phyloP scores from a whole-genome alignment of 495 filamentous ascomycete genomes.

The Arthonia radiata region DNA sequence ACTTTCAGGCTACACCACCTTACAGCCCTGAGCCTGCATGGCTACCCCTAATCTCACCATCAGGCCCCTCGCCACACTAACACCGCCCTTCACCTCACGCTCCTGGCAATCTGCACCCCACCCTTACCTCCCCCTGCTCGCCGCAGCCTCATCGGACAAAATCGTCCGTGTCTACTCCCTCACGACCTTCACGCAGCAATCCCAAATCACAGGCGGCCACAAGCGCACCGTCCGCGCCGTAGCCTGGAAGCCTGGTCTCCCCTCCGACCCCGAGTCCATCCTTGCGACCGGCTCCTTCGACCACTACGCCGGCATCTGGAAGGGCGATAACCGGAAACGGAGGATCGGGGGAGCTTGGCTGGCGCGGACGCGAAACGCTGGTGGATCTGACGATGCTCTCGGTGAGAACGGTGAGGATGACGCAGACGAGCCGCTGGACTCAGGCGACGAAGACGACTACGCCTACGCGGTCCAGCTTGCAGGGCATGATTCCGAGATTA shows the following conservation, averaged over 20 bases:
- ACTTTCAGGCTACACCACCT: too few relatives aligned
- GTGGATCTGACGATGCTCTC: constrained; percentile 1
- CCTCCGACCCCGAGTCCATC: constrained; percentile 29
- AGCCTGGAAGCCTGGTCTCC: constrained; percentile 53
- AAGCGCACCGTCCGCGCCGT: constrained; percentile 57
- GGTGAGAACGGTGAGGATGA: constrained; percentile 6
- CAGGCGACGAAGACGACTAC: constrained; percentile 59
- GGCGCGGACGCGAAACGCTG: constrained; percentile 5
- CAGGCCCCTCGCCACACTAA: constrained; percentile 22
- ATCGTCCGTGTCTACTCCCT: constrained; percentile 75
- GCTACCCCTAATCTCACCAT: too few relatives aligned
- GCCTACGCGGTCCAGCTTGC: constrained; percentile 67
- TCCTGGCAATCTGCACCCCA: constrained; percentile 71
- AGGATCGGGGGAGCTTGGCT: constrained; percentile 1
- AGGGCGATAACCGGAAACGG: constrained; percentile 2
- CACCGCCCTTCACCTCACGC: constrained; percentile 45
- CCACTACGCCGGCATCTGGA: constrained; percentile 70
- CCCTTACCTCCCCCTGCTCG: constrained; percentile 65
- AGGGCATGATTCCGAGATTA: constrained; percentile 86
- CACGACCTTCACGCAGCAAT: constrained; percentile 48
- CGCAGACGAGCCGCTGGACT: constrained; percentile 16
- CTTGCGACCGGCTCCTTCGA: constrained; percentile 87
- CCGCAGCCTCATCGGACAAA: constrained; percentile 67
- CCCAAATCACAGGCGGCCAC: constrained; percentile 64
- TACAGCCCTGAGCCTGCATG: too few relatives aligned